phyloP scores from a whole-genome alignment of 352 stramenopile species.

The Elongisporangium undulatum region DNA sequence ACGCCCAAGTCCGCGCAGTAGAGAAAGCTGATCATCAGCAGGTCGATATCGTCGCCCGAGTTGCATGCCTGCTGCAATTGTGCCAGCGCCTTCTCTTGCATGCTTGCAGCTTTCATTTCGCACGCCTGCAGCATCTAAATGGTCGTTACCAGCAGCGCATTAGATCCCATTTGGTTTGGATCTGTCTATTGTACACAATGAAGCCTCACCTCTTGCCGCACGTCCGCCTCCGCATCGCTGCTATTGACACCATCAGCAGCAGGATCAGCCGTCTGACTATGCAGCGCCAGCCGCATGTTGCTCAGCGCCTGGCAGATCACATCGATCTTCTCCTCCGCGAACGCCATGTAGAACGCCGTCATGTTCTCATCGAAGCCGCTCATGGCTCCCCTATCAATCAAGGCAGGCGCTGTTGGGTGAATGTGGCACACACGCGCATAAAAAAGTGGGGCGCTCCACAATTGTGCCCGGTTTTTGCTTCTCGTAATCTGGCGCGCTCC shows the following conservation, averaged over 20 bases:
- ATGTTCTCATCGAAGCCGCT: conserved; percentile 73
- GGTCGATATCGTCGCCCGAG: conserved; percentile 44
- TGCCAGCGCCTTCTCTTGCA: conserved; percentile 33
- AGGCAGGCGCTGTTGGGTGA: neutral
- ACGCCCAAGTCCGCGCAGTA: conserved; percentile 43
- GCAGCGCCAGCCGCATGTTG: conserved; percentile 46
- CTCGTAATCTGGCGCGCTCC: too few relatives aligned
- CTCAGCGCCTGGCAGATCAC: conserved; percentile 51
- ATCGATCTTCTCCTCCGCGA: conserved; percentile 70
- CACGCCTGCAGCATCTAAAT: conserved; percentile 71
- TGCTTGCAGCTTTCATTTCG: conserved; percentile 54
- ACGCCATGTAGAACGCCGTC: conserved; percentile 77
- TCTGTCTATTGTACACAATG: neutral
- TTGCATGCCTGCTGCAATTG: conserved; percentile 36
- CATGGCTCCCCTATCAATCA: conserved; percentile 18
- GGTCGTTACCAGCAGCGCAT: neutral
- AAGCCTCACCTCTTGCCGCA: conserved; percentile 57
- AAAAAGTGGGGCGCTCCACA: neutral
- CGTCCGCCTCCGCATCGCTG: conserved; percentile 13
- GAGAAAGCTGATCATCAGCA: conserved; percentile 38
- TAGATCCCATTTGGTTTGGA: neutral
- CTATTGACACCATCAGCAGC: neutral
- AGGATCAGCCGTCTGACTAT: conserved; percentile 18
- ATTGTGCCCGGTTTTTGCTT: too few relatives aligned
- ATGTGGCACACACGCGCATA: neutral